A percentile compares a stretch with the other conserved stretches of the same genome.
phyloP scores from a whole-genome alignment of 495 filamentous ascomycete species.

The Neurospora sp. region DNA sequence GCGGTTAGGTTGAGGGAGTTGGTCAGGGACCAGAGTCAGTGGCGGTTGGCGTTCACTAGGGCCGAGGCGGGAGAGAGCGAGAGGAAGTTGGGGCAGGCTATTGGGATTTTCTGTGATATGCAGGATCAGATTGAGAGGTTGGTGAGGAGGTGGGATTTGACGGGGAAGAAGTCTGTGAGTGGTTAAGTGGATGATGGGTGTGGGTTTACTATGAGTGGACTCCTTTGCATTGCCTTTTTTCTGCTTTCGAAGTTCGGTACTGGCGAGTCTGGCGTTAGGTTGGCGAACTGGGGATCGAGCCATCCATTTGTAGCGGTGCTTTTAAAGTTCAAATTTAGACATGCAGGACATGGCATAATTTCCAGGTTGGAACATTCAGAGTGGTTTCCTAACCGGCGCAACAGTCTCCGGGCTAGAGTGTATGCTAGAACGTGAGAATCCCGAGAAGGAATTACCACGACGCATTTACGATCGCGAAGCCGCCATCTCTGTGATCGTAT shows the following conservation, averaged over 20 bases:
- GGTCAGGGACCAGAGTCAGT: constrained; percentile 35
- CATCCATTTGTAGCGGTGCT: too few species aligned
- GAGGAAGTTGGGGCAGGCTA: constrained; percentile 45
- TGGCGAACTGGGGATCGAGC: background rate
- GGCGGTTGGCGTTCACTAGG: constrained; percentile 40
- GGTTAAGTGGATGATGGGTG: background rate
- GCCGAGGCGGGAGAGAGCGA: constrained; percentile 39
- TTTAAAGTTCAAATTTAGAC: background rate
- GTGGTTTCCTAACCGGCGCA: background rate
- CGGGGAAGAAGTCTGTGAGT: background rate
- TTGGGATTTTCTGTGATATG: constrained; percentile 53
- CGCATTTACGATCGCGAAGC: too few species aligned
- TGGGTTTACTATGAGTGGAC: background rate
- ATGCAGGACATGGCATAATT: background rate
- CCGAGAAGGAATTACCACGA: too few species aligned
- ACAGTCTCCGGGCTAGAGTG: background rate
- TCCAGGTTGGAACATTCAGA: background rate
- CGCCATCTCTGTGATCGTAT: too few species aligned
- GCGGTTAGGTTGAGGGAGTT: constrained; percentile 6
- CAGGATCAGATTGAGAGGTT: constrained; percentile 43
- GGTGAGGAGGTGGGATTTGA: constrained; percentile 15
- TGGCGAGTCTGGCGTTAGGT: background rate
- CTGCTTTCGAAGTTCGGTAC: background rate
- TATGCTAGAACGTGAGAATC: too few species aligned
- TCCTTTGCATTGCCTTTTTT: background rate